Percentiles rank a stretch among this genome's conserved stretches.
These are phyloP conservation scores for Metschnikowia henanensis DNA, from an alignment of 805 yeast genomes.

Conservation along the genomic window DNA sequence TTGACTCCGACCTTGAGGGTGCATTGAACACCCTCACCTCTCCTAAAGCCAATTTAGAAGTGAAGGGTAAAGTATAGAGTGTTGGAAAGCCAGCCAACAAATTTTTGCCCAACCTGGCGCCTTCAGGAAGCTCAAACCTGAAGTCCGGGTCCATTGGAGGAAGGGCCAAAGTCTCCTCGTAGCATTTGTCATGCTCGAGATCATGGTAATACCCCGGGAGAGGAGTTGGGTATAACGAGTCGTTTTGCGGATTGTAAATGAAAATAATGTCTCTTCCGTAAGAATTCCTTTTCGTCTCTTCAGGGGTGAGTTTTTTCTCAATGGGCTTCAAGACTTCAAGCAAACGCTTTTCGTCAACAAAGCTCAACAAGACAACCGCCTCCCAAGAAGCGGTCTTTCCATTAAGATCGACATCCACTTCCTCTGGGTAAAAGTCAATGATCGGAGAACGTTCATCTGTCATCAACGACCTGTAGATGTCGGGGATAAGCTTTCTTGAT, in stretches of 20 bases:
- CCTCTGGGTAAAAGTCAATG: slow-evolving; percentile 84
- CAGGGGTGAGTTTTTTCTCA: slow-evolving; percentile 60
- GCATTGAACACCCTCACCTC: slow-evolving; percentile 79
- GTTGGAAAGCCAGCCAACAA: slow-evolving; percentile 91
- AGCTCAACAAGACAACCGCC: slow-evolving; percentile 89
- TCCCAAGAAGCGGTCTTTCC: slow-evolving; percentile 98
- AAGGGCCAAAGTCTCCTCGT: slow-evolving; percentile 54
- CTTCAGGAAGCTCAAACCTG: slow-evolving; percentile 59
- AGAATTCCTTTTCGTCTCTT: slow-evolving; percentile 71
- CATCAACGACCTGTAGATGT: slow-evolving; percentile 78
- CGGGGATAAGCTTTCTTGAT: slow-evolving; percentile 77
- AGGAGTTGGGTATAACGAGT: slow-evolving; percentile 69
- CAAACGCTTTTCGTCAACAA: slow-evolving; percentile 82
- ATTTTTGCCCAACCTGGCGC: slow-evolving; percentile 68
- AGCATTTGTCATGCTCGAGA: slow-evolving; percentile 76
- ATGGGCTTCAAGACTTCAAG: slow-evolving; percentile 69
- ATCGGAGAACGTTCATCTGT: slow-evolving; percentile 84
- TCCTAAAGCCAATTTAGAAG: slow-evolving; percentile 51
- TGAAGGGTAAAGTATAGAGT: slow-evolving; percentile 66
- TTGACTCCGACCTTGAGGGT: slow-evolving; percentile 81
- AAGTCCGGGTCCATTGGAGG: slow-evolving; percentile 47
- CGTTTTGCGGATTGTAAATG: slow-evolving; percentile 73
- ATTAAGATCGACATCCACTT: slow-evolving; percentile 85
- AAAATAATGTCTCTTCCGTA: slow-evolving; percentile 72
- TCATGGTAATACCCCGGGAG: slow-evolving; percentile 75